Percentiles rank a stretch among this genome's conserved stretches.
Evolutionary conservation across 140 eudicot species (phyloP).

Genomic region (Ambrosia hybrid): DNA sequence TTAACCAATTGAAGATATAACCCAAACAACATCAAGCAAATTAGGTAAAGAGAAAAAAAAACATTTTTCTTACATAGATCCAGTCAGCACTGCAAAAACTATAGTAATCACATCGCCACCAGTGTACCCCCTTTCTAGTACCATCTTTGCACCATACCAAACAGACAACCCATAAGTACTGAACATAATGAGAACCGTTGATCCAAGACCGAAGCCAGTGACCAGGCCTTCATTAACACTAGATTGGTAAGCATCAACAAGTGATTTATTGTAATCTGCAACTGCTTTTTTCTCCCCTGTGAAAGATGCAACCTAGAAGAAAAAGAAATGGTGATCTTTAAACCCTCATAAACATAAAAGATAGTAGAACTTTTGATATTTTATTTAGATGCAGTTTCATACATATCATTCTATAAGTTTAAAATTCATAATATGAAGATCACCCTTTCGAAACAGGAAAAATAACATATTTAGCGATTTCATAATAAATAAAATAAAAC

Average conservation of each 20-base stretch:
- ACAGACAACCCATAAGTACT: slow-evolving; percentile 66
- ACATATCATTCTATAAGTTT: no score
- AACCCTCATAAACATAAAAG: neutral
- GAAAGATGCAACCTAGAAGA: slow-evolving; percentile 74
- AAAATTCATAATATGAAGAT: no score
- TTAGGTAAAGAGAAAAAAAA: neutral
- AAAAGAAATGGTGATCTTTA: neutral
- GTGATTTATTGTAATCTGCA: slow-evolving; percentile 58
- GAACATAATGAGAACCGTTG: slow-evolving; percentile 42
- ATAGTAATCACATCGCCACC: slow-evolving; percentile 79
- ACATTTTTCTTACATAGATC: slow-evolving; percentile 62
- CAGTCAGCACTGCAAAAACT: slow-evolving; percentile 68
- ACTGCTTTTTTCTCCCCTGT: slow-evolving; percentile 82
- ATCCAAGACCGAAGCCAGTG: slow-evolving; percentile 70
- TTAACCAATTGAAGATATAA: neutral
- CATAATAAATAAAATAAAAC: no score
- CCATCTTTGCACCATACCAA: slow-evolving; percentile 83
- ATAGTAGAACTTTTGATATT: no score
- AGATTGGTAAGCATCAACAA: slow-evolving; percentile 56
- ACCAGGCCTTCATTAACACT: slow-evolving; percentile 76
- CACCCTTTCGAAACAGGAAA: no score
- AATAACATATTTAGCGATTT: no score
- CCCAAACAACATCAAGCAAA: neutral
- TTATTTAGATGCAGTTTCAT: no score
- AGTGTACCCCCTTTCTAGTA: slow-evolving; percentile 57